Evolutionary conservation across 768 basidiomycete species (phyloP).

Genomic region (Lepiota brunneoincarnata): DNA sequence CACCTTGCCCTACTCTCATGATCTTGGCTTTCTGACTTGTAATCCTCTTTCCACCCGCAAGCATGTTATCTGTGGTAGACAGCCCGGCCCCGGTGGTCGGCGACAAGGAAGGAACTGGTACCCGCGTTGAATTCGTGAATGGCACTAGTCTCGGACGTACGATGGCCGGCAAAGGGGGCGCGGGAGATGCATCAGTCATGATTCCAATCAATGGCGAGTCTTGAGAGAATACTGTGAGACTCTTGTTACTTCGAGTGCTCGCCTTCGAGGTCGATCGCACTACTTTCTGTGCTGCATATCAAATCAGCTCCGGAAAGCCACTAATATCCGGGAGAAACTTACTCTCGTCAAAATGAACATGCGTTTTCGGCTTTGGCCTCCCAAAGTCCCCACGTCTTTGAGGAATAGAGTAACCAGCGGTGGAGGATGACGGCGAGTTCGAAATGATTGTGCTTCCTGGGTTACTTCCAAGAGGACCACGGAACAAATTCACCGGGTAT

Average conservation of each 20-base stretch:
- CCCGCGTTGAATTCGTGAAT: slow-evolving; percentile 66
- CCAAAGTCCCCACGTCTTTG: slow-evolving; percentile 67
- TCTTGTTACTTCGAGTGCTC: slow-evolving; percentile 10
- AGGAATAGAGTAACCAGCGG: slow-evolving; percentile 63
- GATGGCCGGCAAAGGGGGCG: slow-evolving; percentile 23
- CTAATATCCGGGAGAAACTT: slow-evolving; percentile 12
- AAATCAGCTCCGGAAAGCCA: background rate
- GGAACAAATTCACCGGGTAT: slow-evolving; percentile 39
- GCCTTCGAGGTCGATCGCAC: slow-evolving; percentile 39
- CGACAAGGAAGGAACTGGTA: slow-evolving; percentile 45
- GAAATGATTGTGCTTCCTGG: slow-evolving; percentile 49
- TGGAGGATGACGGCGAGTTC: slow-evolving; percentile 64
- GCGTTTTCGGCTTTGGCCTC: slow-evolving; percentile 48
- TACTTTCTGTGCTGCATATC: background rate
- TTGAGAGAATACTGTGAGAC: slow-evolving; percentile 7
- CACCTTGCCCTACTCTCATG: slow-evolving; percentile 28
- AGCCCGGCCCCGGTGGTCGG: slow-evolving; percentile 18
- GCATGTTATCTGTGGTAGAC: slow-evolving; percentile 19
- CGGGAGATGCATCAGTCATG: slow-evolving; percentile 26
- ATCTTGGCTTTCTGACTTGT: slow-evolving; percentile 68
- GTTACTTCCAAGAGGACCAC: slow-evolving; percentile 32
- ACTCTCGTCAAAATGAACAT: slow-evolving; percentile 38
- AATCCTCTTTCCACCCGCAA: slow-evolving; percentile 37
- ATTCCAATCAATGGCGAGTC: slow-evolving; percentile 20
- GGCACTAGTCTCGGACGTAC: slow-evolving; percentile 64